These are phyloP conservation scores for Venturia carpophila DNA, from an alignment of 2,329 filamentous ascomycete genomes.

Conservation along the genomic window DNA sequence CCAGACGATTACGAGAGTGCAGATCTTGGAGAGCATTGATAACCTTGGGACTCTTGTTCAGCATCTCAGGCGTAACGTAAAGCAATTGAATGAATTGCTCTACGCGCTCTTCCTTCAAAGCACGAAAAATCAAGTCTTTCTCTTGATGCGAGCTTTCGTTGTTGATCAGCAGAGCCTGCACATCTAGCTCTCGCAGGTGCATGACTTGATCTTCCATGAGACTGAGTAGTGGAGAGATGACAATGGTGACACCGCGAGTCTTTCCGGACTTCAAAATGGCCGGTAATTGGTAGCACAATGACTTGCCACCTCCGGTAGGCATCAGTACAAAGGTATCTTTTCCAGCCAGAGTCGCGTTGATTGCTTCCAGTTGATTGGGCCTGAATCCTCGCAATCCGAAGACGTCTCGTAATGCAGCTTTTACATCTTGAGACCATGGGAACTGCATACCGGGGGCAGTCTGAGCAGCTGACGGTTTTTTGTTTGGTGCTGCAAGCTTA, in stretches of 20 bases:
- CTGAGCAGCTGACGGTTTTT: conserved; percentile 4
- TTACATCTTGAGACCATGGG: conserved; percentile 82
- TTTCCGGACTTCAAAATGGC: conserved; percentile 73
- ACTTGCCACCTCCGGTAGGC: conserved; percentile 96
- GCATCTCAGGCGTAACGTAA: conserved; percentile 96
- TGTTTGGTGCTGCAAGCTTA: background rate
- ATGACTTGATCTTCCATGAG: conserved; percentile 96
- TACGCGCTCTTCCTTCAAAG: conserved; percentile 54
- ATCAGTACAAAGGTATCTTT: conserved; percentile 93
- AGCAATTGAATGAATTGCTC: conserved; percentile 77
- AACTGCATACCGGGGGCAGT: conserved; percentile 45
- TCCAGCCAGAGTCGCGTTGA: conserved; percentile 82
- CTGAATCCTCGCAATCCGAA: conserved; percentile 85
- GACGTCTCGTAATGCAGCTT: conserved; percentile 66
- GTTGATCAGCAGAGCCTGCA: conserved; percentile 77
- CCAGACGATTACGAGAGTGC: conserved; percentile 64
- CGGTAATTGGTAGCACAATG: conserved; percentile 90
- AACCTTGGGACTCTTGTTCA: conserved; percentile 70
- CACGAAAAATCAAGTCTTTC: conserved; percentile 57
- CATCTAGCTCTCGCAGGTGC: conserved; percentile 65
- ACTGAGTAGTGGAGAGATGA: conserved; percentile 90
- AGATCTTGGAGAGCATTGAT: conserved; percentile 57
- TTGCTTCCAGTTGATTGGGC: conserved; percentile 86
- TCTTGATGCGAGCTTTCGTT: conserved; percentile 60
- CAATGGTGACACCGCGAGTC: conserved; percentile 80